phyloP scores from a whole-genome alignment of 225 moss, liverwort and hornwort species.

The Physcomitrellopsis africana region DNA sequence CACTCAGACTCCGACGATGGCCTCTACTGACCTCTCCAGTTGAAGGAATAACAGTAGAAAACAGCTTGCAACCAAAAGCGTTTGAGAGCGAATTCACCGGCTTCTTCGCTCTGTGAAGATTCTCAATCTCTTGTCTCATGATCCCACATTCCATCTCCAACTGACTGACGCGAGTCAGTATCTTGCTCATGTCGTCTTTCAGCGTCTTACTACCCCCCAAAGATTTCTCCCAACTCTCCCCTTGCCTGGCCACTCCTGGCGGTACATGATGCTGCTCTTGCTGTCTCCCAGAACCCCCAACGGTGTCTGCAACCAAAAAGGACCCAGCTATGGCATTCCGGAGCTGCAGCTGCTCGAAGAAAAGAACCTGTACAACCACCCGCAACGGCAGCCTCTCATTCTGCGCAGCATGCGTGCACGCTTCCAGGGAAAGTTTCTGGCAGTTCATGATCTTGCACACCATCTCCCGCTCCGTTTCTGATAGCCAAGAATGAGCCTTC shows the following conservation, averaged over 20 bases:
- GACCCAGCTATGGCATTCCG: constrained; percentile 68
- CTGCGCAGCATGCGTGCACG: constrained; percentile 73
- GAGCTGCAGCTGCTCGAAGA: constrained; percentile 72
- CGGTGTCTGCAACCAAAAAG: constrained; percentile 50
- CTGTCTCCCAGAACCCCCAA: constrained; percentile 44
- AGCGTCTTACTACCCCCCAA: constrained; percentile 48
- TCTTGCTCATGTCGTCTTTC: constrained; percentile 65
- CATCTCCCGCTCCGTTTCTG: constrained; percentile 55
- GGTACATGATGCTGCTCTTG: constrained; percentile 26
- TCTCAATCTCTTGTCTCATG: constrained; percentile 68
- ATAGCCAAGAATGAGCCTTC: constrained; percentile 69
- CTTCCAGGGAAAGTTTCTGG: constrained; percentile 71
- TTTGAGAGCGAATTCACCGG: constrained; percentile 54
- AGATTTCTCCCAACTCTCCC: constrained; percentile 45
- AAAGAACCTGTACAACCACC: constrained; percentile 69
- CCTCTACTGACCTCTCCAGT: constrained; percentile 48
- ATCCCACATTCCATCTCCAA: constrained; percentile 65
- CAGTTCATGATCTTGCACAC: constrained; percentile 69
- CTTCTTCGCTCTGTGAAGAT: constrained; percentile 45
- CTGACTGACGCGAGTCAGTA: constrained; percentile 57
- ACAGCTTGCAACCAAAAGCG: constrained; percentile 63
- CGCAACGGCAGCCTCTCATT: constrained; percentile 67
- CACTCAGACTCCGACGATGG: constrained; percentile 33
- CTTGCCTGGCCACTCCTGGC: constrained; percentile 38
- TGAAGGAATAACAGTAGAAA: constrained; percentile 49